phyloP scores from a whole-genome alignment of 176 grass and related monocot genomes.

The Oryza brachyantha region DNA sequence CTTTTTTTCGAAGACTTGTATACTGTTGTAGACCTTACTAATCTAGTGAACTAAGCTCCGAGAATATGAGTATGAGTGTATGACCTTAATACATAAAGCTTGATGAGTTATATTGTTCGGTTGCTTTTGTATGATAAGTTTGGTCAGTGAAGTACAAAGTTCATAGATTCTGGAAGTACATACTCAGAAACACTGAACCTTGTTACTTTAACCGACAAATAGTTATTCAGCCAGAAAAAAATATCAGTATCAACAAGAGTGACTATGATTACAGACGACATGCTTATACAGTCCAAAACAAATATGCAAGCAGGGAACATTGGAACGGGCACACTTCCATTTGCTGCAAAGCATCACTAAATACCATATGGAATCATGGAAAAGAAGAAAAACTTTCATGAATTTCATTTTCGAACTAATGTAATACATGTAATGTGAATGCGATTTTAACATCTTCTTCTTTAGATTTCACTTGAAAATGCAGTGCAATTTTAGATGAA shows the following conservation, averaged over 20 bases:
- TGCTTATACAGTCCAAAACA: constrained; percentile 40
- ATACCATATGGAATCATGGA: background rate
- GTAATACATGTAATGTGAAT: background rate
- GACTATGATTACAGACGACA: constrained; percentile 40
- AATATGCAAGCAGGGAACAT: constrained; percentile 5
- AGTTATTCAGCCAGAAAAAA: constrained; percentile 42
- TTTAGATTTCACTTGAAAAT: background rate
- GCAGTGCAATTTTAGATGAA: background rate
- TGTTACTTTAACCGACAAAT: constrained; percentile 48
- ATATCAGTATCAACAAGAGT: constrained; percentile 35
- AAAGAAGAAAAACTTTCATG: background rate
- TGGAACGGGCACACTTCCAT: background rate
- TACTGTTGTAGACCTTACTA: background rate
- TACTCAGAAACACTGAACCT: constrained; percentile 35
- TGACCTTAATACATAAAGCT: background rate
- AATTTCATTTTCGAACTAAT: background rate
- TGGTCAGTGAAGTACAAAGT: background rate
- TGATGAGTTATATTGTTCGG: background rate
- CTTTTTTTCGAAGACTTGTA: background rate
- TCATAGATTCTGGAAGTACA: background rate
- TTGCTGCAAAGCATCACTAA: background rate
- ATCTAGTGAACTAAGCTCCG: background rate
- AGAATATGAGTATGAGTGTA: background rate
- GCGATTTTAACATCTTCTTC: background rate
- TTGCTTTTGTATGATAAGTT: constrained; percentile 7